Conservation (phyloP, 495 filamentous ascomycete genomes). For the Schizothecium vesticola region DNA sequence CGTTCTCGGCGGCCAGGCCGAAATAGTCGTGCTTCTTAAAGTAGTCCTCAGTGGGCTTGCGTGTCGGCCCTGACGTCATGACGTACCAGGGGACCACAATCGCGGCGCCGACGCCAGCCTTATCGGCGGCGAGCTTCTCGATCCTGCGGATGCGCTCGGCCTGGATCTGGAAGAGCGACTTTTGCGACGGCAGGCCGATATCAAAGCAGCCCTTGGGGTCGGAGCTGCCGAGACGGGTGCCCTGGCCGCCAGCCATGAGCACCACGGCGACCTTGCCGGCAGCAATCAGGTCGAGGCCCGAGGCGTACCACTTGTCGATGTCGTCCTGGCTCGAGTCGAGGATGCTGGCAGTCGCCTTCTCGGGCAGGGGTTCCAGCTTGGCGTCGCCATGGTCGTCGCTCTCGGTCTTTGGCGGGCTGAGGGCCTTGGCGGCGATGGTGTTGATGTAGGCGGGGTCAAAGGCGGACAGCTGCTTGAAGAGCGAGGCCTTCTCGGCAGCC, state of each 20-base stretch:
- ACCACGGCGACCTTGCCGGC: conserved; percentile 91
- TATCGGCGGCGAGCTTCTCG: conserved; percentile 75
- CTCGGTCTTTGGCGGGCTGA: conserved; percentile 64
- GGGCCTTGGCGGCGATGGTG: conserved; percentile 70
- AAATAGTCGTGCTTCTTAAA: conserved; percentile 89
- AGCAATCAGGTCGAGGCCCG: conserved; percentile 79
- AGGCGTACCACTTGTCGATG: conserved; percentile 76
- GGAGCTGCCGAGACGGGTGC: conserved; percentile 88
- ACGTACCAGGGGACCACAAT: conserved; percentile 95
- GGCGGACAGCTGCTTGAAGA: conserved; percentile 74
- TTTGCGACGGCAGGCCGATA: conserved; percentile 85
- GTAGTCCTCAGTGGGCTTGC: conserved; percentile 84
- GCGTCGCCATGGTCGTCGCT: conserved; percentile 30
- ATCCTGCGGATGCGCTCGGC: conserved; percentile 86
- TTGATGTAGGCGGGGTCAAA: conserved; percentile 83
- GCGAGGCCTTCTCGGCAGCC: conserved; percentile 62
- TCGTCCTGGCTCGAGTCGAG: conserved; percentile 80
- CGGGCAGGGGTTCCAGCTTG: conserved; percentile 81
- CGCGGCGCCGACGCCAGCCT: conserved; percentile 48
- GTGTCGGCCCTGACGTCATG: conserved; percentile 98
- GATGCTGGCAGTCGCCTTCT: conserved; percentile 82
- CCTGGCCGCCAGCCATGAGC: conserved; percentile 95
- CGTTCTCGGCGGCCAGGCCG: conserved; percentile 76
- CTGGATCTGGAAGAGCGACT: conserved; percentile 96
- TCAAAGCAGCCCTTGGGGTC: conserved; percentile 96